Evolutionary conservation across 306 rosid genomes (phyloP), one percentile per base, ranked within the genome.

Genomic region (Cyclanthera cordifolia): DNA sequence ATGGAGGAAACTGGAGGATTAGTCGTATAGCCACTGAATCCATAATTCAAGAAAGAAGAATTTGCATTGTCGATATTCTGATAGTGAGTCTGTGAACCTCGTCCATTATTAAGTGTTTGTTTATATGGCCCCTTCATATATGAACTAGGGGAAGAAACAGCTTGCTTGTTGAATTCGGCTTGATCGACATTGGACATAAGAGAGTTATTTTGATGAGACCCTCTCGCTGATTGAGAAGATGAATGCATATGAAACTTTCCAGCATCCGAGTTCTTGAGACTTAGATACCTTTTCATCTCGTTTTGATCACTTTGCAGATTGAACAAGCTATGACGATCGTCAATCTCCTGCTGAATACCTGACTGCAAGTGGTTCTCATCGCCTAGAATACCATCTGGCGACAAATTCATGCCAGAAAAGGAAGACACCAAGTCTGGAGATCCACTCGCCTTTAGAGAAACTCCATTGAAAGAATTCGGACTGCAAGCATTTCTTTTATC

Each of bases 391-490:
- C 80, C 86, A 53, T 81, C 85, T 34, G 84, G 59, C 13, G 96
- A 84, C 81, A 90, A 66, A 52, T 82, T 85, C 94, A 93, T 86
- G 58, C 88, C 79, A 15, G 99, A 82, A 47, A 93, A 83, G 17
- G 95, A 92, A 78, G 88, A 84, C 70, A 84, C 86, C 67, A 93
- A 77, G 78, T 90, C 96, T 52, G 84, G 74, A 32, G 96, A 75
- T 47, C 83, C 99, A n/a, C 72, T 84, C 27, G 79, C 45, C 69
- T 82, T 79, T 47, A 89, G 59, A 12, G 85, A 77, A 77, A 79
- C 82, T 14, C 84, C 83, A 74, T 79, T 78, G 43, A 63, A 86
- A 15, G 89, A 76, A 72, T 85, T 86, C 25, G 88, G 82, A 77
- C 78, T 73, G 37, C 64, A 19, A 14, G 74, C 73, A 53, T 75